phyloP scores from a whole-genome alignment of 495 filamentous ascomycete genomes.

The Ascodesmis nigricans region DNA sequence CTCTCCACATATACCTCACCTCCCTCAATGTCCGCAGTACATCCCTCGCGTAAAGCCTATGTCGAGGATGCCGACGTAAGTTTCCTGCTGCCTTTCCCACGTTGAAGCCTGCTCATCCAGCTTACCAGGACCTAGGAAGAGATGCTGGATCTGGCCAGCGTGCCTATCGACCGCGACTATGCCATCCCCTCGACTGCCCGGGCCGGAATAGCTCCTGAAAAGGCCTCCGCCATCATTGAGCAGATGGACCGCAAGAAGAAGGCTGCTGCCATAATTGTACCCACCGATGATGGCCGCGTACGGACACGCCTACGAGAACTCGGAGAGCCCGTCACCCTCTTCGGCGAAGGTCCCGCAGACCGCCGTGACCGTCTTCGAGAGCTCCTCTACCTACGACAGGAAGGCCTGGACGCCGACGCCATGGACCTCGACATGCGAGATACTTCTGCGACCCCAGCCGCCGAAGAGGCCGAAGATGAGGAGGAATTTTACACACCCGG shows the following conservation, averaged over 20 bases:
- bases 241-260: constrained; percentile 79
- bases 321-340: constrained; percentile 80
- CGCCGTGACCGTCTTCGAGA: constrained; percentile 70
- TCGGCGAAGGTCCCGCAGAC: constrained; percentile 76
- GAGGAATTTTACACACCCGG: constrained; percentile 94
- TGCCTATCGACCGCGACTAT: constrained; percentile 77
- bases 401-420: constrained; percentile 34
- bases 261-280: constrained; percentile 78
- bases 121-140: constrained; percentile 26
- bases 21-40: constrained; percentile 29
- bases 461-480: constrained; percentile 40
- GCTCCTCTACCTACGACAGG: constrained; percentile 47
- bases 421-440: constrained; percentile 43
- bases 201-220: constrained; percentile 62
- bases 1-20: too few relatives aligned
- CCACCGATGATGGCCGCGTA: constrained; percentile 81
- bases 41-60: constrained; percentile 85
- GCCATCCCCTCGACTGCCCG: constrained; percentile 41
- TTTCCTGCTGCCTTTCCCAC: constrained; percentile 7
- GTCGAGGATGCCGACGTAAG: constrained; percentile 71
- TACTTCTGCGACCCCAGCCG: constrained; percentile 22
- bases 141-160: constrained; percentile 54
- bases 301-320: constrained; percentile 58
- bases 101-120: constrained; percentile 9
- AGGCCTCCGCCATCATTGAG: constrained; percentile 66